phyloP scores from a whole-genome alignment of 768 basidiomycete species.

The Leccinellum albellum region DNA sequence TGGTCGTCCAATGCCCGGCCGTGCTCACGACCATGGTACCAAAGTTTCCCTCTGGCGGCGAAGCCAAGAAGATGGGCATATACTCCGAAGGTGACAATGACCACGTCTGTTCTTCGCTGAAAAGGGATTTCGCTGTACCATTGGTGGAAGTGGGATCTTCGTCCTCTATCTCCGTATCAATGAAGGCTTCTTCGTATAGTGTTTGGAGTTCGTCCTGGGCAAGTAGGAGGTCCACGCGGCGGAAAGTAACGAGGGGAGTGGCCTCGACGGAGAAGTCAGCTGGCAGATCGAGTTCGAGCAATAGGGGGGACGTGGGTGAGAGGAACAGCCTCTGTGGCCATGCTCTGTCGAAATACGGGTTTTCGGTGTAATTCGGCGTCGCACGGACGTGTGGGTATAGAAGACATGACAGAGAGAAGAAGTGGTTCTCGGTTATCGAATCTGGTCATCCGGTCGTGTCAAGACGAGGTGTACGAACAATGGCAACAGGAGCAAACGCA shows the following conservation, averaged over 20 bases:
- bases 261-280: constrained; percentile 47
- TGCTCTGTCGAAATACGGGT: constrained; percentile 54
- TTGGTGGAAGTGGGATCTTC: constrained; percentile 16
- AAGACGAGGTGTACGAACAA: not conserved
- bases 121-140: constrained; percentile 36
- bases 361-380: constrained; percentile 55
- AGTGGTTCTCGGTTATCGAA: constrained; percentile 69
- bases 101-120: constrained; percentile 57
- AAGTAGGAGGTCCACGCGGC: constrained; percentile 59
- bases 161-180: constrained; percentile 15
- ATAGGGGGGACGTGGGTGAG: constrained; percentile 43
- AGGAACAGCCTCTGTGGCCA: constrained; percentile 67
- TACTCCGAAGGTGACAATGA: constrained; percentile 51
- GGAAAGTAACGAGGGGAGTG: constrained; percentile 65
- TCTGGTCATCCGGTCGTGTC: constrained; percentile 34
- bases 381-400: constrained; percentile 66
- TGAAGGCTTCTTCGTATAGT: constrained; percentile 35
- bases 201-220: constrained; percentile 44
- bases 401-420: constrained; percentile 67
- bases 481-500: constrained; percentile 27
- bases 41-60: constrained; percentile 49
- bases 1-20: constrained; percentile 68
- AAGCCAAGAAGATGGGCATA: constrained; percentile 44
- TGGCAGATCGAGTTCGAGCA: constrained; percentile 41
- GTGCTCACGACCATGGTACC: constrained; percentile 61